Percentiles rank a stretch among this genome's conserved stretches.
Conservation (phyloP, 805 yeast genomes). For the Candida ulmi region DNA sequence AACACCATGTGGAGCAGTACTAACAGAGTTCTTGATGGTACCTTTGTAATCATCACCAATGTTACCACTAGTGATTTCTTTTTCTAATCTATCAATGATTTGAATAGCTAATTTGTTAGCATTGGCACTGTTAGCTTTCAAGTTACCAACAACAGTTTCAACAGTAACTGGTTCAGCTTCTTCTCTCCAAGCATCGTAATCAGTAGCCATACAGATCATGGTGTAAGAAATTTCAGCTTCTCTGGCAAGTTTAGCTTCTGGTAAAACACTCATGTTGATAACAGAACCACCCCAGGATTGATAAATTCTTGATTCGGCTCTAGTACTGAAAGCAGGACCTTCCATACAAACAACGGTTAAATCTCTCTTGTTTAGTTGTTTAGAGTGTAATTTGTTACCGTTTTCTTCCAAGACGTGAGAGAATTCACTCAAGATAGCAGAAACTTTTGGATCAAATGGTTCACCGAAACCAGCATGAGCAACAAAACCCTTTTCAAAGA, state of each 20-base stretch:
- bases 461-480: conserved; percentile 98
- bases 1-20: conserved; percentile 71
- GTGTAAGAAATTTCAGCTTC: conserved; percentile 97
- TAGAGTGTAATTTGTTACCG: conserved; percentile 57
- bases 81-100: conserved; percentile 62
- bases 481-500: conserved; percentile 81
- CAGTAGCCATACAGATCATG: conserved; percentile 98
- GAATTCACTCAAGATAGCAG: conserved; percentile 55
- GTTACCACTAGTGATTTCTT: conserved; percentile 49
- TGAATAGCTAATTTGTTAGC: conserved; percentile 74
- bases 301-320: conserved; percentile 92
- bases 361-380: conserved; percentile 62
- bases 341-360: conserved; percentile 93
- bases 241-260: conserved; percentile 95
- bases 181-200: conserved; percentile 98
- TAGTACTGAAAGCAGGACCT: conserved; percentile 95
- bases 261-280: conserved; percentile 94
- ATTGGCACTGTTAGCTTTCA: conserved; percentile 80
- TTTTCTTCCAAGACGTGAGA: conserved; percentile 46
- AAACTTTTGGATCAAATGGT: conserved; percentile 80
- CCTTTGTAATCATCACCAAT: conserved; percentile 72
- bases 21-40: conserved; percentile 73
- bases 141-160: conserved; percentile 91
- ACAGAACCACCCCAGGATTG: conserved; percentile 87
- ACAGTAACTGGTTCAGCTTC: conserved; percentile 95